phyloP scores from a whole-genome alignment of 2,329 filamentous ascomycete genomes.

The Chalaropsis ovoidea region DNA sequence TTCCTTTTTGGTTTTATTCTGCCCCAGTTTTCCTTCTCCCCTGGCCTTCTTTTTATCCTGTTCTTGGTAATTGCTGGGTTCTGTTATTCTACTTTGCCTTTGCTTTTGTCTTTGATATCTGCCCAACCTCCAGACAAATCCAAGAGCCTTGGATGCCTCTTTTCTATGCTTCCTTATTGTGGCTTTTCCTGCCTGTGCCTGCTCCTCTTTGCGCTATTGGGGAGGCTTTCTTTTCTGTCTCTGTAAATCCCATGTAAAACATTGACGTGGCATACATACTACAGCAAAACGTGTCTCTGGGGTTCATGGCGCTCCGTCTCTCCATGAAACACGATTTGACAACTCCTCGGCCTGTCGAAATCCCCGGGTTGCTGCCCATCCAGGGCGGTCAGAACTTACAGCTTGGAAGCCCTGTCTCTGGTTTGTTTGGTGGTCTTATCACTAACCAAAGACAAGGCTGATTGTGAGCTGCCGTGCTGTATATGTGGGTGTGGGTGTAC shows the following conservation, averaged over 20 bases:
- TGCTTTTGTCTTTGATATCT: neutral
- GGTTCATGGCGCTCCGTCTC: neutral
- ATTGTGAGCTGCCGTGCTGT: neutral
- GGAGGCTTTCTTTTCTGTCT: too few relatives aligned
- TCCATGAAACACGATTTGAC: neutral
- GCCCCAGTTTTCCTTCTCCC: neutral
- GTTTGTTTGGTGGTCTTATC: neutral
- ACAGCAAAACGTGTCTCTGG: neutral
- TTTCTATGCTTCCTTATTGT: neutral
- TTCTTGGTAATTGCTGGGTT: neutral
- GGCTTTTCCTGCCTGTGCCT: neutral
- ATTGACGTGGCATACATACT: too few relatives aligned
- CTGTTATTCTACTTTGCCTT: neutral
- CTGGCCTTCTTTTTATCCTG: neutral
- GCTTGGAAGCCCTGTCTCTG: neutral
- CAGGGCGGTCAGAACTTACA: neutral
- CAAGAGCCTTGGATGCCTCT: neutral
- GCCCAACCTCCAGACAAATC: slow-evolving; percentile 5
- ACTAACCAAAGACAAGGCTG: slow-evolving; percentile 6
- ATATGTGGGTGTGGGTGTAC: neutral
- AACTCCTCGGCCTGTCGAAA: neutral
- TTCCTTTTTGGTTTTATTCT: neutral
- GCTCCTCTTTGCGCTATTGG: neutral
- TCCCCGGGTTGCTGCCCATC: neutral
- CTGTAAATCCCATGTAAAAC: too few relatives aligned